A percentile compares a stretch with the other conserved stretches of the same genome.
phyloP scores from a whole-genome alignment of 257 asterid genomes.

The Lycium ferocissimum region DNA sequence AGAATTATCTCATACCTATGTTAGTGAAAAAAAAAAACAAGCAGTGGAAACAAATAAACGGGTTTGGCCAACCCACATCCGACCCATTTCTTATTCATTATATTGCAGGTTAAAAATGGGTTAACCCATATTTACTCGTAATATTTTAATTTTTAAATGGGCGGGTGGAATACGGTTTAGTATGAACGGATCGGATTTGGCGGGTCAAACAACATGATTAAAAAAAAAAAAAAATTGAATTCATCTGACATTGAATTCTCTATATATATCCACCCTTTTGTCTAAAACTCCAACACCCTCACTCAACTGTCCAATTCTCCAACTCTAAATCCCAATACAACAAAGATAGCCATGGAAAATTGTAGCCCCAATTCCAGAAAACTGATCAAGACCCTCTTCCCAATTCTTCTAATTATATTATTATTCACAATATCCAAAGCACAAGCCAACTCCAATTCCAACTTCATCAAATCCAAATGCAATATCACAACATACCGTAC shows the following conservation, averaged over 20 bases:
- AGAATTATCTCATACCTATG: background rate
- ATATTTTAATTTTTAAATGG: background rate
- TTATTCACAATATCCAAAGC: background rate
- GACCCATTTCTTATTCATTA: background rate
- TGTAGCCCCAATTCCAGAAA: background rate
- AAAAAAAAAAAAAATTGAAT: background rate
- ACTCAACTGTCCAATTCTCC: background rate
- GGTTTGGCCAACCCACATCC: background rate
- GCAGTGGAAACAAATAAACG: background rate
- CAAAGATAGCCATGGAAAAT: background rate
- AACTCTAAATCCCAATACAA: background rate
- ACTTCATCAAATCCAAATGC: slow-evolving; percentile 59
- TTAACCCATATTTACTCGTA: background rate
- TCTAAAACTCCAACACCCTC: background rate
- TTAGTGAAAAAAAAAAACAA: background rate
- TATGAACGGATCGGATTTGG: background rate
- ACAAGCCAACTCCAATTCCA: slow-evolving; percentile 1
- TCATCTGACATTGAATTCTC: background rate
- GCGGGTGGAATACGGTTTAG: background rate
- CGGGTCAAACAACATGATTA: too few relatives aligned
- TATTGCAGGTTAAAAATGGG: background rate
- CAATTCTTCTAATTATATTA: background rate
- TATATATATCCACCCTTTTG: background rate
- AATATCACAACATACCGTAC: slow-evolving; percentile 54
- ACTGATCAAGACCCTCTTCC: background rate